Percentiles rank a stretch among this genome's conserved stretches.
Conservation (phyloP, 2,329 filamentous ascomycete species). For the Fusarium nurragi region DNA sequence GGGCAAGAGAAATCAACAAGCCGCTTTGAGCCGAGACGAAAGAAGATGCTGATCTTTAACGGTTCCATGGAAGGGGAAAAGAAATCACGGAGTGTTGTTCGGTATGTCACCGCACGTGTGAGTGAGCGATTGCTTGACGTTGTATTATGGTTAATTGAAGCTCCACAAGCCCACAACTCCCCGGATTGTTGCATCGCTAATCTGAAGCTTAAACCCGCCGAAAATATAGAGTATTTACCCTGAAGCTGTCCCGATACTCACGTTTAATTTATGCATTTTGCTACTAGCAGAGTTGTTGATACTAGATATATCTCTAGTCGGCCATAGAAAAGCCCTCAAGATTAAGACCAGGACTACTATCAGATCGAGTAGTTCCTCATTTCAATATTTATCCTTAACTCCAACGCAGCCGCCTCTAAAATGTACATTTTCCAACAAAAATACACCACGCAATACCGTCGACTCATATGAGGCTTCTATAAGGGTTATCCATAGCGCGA, state of each 20-base stretch:
- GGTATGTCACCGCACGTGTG: neutral
- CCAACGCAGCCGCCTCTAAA: rapidly evolving
- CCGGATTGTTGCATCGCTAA: neutral
- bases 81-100: neutral
- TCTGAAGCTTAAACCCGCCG: neutral
- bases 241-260: constrained; percentile 16
- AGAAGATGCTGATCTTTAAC: neutral
- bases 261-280: neutral
- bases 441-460: no score
- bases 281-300: no score
- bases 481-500: neutral
- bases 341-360: neutral
- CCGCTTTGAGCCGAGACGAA: constrained; percentile 7
- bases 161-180: constrained; percentile 3
- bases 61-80: neutral
- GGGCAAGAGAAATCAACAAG: neutral
- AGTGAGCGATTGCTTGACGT: neutral
- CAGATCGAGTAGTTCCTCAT: no score
- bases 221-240: constrained; percentile 7
- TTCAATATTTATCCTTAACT: neutral
- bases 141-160: neutral
- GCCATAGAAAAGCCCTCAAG: no score
- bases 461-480: neutral
- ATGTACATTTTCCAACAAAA: no score
- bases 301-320: no score